Percentiles rank a stretch among this genome's conserved stretches.
These are phyloP conservation scores for Fraxinus floribunda DNA, from an alignment of 305 asterid species.

Conservation along the genomic window DNA sequence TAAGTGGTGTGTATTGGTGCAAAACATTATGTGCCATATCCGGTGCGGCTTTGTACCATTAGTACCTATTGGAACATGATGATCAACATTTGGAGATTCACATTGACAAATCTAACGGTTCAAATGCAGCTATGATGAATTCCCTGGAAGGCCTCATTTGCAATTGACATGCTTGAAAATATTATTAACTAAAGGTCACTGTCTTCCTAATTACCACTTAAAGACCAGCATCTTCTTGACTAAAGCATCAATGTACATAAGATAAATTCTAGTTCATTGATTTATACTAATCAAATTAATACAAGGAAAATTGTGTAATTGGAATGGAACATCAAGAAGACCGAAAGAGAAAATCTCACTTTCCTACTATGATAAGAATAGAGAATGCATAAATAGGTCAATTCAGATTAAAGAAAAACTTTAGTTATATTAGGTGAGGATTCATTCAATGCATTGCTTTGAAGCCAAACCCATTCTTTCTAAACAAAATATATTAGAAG, in stretches of 20 bases:
- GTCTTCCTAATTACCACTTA: neutral
- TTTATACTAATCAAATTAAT: neutral
- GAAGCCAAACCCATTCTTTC: constrained; percentile 7
- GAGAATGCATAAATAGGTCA: neutral
- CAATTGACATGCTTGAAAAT: neutral
- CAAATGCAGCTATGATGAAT: too few relatives aligned
- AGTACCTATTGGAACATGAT: too few relatives aligned
- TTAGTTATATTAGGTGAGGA: neutral
- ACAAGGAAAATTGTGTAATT: neutral
- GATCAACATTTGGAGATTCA: too few relatives aligned
- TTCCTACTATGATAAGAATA: neutral
- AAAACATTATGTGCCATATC: too few relatives aligned
- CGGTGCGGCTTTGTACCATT: too few relatives aligned
- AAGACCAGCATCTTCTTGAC: neutral
- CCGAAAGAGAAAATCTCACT: neutral
- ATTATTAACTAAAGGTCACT: neutral
- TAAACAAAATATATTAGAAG: neutral
- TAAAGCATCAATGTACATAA: neutral
- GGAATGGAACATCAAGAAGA: neutral
- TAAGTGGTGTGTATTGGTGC: too few relatives aligned
- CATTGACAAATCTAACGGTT: too few relatives aligned
- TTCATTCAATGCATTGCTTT: neutral
- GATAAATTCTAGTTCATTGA: neutral
- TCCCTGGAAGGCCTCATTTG: neutral
- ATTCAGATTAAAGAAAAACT: neutral